Conservation (phyloP, 1,139 yeast species). For the Hyphopichia wangnamkhiaoensis region DNA sequence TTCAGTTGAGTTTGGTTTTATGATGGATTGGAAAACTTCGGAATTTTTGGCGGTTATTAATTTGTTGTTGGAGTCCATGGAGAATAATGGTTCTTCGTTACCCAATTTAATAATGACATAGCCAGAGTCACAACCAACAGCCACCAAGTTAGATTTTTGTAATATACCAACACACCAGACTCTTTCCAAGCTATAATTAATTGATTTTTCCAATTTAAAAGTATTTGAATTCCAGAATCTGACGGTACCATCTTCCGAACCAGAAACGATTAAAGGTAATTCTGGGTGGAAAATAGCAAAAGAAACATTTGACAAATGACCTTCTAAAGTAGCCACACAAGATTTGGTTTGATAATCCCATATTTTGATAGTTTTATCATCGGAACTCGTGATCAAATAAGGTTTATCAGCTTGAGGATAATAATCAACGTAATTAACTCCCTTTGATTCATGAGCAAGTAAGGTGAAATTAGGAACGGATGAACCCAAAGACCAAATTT, state of each 20-base stretch:
- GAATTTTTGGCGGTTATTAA: slow-evolving; percentile 89
- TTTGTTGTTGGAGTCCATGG: slow-evolving; percentile 92
- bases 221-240: slow-evolving; percentile 81
- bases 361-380: slow-evolving; percentile 84
- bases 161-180: slow-evolving; percentile 93
- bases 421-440: slow-evolving; percentile 94
- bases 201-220: slow-evolving; percentile 82
- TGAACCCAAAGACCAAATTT: slow-evolving; percentile 94
- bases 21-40: slow-evolving; percentile 82
- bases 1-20: slow-evolving; percentile 65
- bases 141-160: slow-evolving; percentile 76
- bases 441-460: slow-evolving; percentile 87
- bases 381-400: slow-evolving; percentile 87
- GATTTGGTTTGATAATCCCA: slow-evolving; percentile 99
- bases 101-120: slow-evolving; percentile 85
- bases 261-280: slow-evolving; percentile 81
- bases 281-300: slow-evolving; percentile 98
- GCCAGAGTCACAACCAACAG: slow-evolving; percentile 95
- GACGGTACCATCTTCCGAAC: slow-evolving; percentile 80
- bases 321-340: slow-evolving; percentile 91
- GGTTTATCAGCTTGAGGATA: slow-evolving; percentile 98
- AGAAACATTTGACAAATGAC: slow-evolving; percentile 91
- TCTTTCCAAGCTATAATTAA: slow-evolving; percentile 89
- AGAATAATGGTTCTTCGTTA: slow-evolving; percentile 88
- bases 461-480: slow-evolving; percentile 89